Evolutionary conservation across 352 stramenopile genomes (phyloP).

Genomic region (Elongisporangium senticosum): DNA sequence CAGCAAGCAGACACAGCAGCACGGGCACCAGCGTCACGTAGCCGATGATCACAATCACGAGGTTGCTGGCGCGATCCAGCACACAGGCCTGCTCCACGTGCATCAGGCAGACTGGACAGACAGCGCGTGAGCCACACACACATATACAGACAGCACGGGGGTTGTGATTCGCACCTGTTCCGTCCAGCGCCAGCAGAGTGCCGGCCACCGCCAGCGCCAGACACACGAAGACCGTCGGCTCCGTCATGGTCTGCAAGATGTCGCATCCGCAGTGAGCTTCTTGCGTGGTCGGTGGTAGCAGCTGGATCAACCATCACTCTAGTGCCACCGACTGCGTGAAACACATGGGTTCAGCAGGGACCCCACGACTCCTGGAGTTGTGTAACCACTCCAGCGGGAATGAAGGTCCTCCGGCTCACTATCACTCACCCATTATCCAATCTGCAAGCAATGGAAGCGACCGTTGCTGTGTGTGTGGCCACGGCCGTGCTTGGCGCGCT

Average conservation of each 20-base stretch:
- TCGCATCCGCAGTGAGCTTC: too few relatives aligned
- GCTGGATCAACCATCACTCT: too few relatives aligned
- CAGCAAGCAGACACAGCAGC: constrained; percentile 29
- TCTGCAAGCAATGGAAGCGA: constrained; percentile 34
- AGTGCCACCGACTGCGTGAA: too few relatives aligned
- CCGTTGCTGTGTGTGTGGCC: constrained; percentile 44
- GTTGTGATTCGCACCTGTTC: constrained; percentile 18
- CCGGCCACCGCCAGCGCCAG: constrained; percentile 32
- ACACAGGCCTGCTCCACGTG: constrained; percentile 35
- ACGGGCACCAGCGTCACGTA: constrained; percentile 43
- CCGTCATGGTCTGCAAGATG: constrained; percentile 22
- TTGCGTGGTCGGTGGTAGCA: too few relatives aligned
- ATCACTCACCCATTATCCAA: too few relatives aligned
- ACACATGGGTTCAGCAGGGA: too few relatives aligned
- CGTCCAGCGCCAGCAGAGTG: constrained; percentile 35
- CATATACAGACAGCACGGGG: too few relatives aligned
- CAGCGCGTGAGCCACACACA: neutral
- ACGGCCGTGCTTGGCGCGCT: constrained; percentile 34
- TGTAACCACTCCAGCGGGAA: too few relatives aligned
- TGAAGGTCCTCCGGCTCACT: too few relatives aligned
- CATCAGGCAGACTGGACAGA: constrained; percentile 24
- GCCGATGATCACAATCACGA: constrained; percentile 61
- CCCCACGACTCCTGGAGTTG: too few relatives aligned
- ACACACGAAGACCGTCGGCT: constrained; percentile 55
- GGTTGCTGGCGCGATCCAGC: constrained; percentile 37